A percentile compares a stretch with the other conserved stretches of the same genome.
Evolutionary conservation across 306 rosid species (phyloP).

Genomic region (Macrotyloma uniflorum): DNA sequence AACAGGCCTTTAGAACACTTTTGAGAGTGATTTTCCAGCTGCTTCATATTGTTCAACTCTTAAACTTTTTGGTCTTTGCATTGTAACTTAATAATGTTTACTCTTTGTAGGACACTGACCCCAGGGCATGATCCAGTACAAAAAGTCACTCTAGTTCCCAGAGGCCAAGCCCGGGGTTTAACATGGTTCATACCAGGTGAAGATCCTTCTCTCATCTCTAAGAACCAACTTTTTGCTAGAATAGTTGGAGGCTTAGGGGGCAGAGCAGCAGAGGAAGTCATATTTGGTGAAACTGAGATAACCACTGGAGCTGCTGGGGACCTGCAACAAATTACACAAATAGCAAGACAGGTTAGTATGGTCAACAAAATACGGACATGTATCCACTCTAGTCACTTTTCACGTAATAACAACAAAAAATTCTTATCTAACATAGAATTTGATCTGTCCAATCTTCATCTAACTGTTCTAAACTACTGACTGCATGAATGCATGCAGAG

Average conservation of each 20-base stretch:
- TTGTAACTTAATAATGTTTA: constrained; percentile 16
- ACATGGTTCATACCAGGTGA: constrained; percentile 83
- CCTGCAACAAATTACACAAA: constrained; percentile 69
- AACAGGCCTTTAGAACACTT: background rate
- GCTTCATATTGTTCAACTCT: background rate
- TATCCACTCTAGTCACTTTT: background rate
- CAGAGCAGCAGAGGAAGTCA: constrained; percentile 78
- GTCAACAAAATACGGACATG: background rate
- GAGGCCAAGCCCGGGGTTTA: constrained; percentile 76
- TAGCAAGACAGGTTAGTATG: constrained; percentile 63
- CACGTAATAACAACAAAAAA: no score
- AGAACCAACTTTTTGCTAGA: constrained; percentile 74
- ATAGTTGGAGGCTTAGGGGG: constrained; percentile 80
- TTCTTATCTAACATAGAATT: no score
- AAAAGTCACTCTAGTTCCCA: constrained; percentile 69
- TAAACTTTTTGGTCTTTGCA: background rate
- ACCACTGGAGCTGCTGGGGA: constrained; percentile 85
- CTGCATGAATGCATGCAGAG: background rate
- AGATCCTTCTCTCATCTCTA: constrained; percentile 65
- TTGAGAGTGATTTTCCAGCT: background rate
- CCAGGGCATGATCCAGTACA: constrained; percentile 78
- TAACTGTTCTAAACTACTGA: background rate
- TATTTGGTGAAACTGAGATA: constrained; percentile 77
- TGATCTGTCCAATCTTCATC: background rate
- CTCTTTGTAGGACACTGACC: constrained; percentile 57